These are phyloP conservation scores for Daldinia eschscholtzii DNA, from an alignment of 2,329 filamentous ascomycete species.

Conservation along the genomic window DNA sequence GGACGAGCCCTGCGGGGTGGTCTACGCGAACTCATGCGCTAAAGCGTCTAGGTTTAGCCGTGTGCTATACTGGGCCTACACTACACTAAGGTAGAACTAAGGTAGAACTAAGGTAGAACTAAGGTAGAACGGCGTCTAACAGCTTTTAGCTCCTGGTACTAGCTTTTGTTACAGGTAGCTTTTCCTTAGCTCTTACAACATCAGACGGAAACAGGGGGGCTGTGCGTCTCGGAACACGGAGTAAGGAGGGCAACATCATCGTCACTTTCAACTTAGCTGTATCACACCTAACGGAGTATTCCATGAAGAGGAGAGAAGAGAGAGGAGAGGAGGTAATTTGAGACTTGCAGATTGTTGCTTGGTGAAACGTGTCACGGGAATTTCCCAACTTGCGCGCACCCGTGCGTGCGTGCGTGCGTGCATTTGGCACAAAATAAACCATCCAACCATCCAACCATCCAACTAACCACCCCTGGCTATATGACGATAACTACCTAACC, in stretches of 20 bases:
- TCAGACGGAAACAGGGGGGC: background rate
- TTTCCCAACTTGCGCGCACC: background rate
- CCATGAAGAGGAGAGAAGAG: background rate
- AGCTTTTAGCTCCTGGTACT: background rate
- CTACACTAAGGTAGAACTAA: no score
- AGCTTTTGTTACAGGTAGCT: background rate
- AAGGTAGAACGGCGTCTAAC: background rate
- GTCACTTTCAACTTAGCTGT: background rate
- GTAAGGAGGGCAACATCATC: background rate
- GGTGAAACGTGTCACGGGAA: constrained; percentile 11
- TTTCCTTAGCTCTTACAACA: background rate
- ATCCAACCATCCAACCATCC: background rate
- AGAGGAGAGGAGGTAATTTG: background rate
- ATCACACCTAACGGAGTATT: constrained; percentile 5
- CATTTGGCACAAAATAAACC: background rate
- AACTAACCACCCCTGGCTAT: constrained; percentile 1
- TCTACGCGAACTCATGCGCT: constrained; percentile 5
- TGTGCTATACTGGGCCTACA: background rate
- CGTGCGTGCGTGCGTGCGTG: background rate
- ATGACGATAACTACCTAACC: constrained; percentile 5
- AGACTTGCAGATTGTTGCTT: background rate
- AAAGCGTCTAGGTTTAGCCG: background rate
- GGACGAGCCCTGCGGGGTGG: constrained; percentile 14
- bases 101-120: no score
- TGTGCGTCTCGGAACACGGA: constrained; percentile 3